These are phyloP conservation scores for Macrotyloma uniflorum DNA, from an alignment of 306 rosid species.

Conservation along the genomic window DNA sequence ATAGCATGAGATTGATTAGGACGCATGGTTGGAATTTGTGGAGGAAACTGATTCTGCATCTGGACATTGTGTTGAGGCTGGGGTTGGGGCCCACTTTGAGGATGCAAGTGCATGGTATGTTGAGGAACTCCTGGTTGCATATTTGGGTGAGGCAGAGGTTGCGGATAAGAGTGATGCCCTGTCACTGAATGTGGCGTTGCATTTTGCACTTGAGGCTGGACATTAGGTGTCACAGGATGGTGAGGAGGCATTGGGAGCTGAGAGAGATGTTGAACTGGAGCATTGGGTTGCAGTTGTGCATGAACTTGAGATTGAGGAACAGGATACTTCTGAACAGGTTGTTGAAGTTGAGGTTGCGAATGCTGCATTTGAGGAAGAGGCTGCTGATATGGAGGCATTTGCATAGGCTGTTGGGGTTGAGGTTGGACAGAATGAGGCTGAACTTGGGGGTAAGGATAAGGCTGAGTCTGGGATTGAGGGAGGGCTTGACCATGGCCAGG, in stretches of 20 bases:
- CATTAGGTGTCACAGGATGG: conserved; percentile 51
- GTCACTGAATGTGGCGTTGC: conserved; percentile 63
- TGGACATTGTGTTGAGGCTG: conserved; percentile 61
- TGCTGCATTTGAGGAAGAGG: conserved; percentile 63
- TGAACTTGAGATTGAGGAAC: conserved; percentile 63
- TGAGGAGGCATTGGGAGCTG: conserved; percentile 56
- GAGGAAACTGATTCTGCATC: conserved; percentile 66
- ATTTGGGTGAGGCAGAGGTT: conserved; percentile 64
- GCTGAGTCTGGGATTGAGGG: conserved; percentile 48
- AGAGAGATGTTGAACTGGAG: conserved; percentile 57
- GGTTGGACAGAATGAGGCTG: conserved; percentile 56
- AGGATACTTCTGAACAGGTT: conserved; percentile 62
- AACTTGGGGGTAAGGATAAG: conserved; percentile 55
- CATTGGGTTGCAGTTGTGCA: conserved; percentile 58
- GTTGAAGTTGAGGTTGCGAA: conserved; percentile 64
- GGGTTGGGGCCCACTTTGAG: conserved; percentile 60
- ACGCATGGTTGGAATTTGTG: conserved; percentile 59
- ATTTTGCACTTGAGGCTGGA: conserved; percentile 64
- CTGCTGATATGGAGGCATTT: conserved; percentile 75
- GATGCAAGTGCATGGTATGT: conserved; percentile 46
- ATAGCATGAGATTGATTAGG: conserved; percentile 65
- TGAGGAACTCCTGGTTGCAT: conserved; percentile 65
- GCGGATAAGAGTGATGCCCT: conserved; percentile 75
- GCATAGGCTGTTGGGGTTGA: conserved; percentile 59
- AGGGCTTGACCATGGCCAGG: conserved; percentile 54